Percentiles rank a stretch among this genome's conserved stretches.
Evolutionary conservation across 164 flowering plant species (phyloP).

Genomic region (Hamamelis virginiana): DNA sequence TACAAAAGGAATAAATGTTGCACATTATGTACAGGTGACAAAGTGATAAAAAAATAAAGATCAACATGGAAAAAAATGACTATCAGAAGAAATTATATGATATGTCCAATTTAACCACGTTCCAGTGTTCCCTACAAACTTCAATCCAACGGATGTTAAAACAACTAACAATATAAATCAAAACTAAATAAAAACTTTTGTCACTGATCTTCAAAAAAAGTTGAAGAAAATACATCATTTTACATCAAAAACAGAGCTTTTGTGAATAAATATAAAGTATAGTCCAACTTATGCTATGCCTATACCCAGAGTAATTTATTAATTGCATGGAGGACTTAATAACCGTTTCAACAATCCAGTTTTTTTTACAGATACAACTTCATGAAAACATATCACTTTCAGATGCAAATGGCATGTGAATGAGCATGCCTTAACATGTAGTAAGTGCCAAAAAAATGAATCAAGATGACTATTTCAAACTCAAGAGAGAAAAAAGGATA

Average conservation of each 20-base stretch:
- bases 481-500: constrained; percentile 45
- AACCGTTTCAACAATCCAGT: background rate
- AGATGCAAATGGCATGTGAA: background rate
- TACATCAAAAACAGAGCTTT: too few species aligned
- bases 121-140: too few species aligned
- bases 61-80: background rate
- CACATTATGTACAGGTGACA: too few species aligned
- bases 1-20: too few species aligned
- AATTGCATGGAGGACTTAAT: background rate
- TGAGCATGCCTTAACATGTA: background rate
- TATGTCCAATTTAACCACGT: background rate
- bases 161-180: too few species aligned
- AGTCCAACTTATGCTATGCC: too few species aligned
- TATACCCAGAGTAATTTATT: too few species aligned
- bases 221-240: too few species aligned
- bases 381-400: background rate
- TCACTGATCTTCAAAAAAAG: too few species aligned
- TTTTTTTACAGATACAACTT: background rate
- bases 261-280: too few species aligned
- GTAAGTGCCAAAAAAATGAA: background rate
- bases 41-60: background rate
- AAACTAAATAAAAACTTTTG: too few species aligned
- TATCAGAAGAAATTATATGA: background rate
- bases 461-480: background rate
- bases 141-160: too few species aligned